Base-by-base conservation (phyloP, 148 eudicot genomes). In the Pouteria glomerata region DNA sequence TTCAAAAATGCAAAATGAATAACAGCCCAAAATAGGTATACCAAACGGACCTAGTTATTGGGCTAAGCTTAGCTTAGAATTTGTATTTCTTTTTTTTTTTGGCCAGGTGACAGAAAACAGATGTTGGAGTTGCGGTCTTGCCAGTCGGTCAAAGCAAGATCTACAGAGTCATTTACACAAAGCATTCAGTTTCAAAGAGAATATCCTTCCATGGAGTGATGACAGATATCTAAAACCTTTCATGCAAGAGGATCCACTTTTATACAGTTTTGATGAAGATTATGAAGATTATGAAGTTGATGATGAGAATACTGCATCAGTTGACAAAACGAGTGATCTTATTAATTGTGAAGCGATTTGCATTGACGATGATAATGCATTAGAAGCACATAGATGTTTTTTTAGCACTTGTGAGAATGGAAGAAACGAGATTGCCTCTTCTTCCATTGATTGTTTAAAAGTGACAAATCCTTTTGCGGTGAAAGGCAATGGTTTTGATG, bases 221-320 rank as follows among this genome's bases (percentile, higher is more conserved):
- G 96, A 91, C 67, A 84, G 72, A 57, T 95, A 82, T 79, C 82
- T 95, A n/a, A 86, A 80, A 63, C 96, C 98, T 41, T 85, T 81
- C 74, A 30, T 86, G 85, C 79, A 86, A 84, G 97, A 88, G 35
- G 98, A 95, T 80, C 73, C 93, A 27, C 84, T 95, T n/a, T 73
- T 95, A 61, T 89, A 82, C 73, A 91, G 84, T 74, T 95, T 91
- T 81, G 85, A 74, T 71, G 91, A 86, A 68, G 96, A 86, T 63
- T 85, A 74, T 71, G 91, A 86, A 68, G 96, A 86, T 63, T 85
- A 81, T 31, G 96, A 87, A 63, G 78, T 58, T 57, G 93, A 85
- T 57, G 89, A 83, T 47, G 84, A 70, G 39, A 81, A 83, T 56
- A 68, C 75, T 52, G 64, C 78, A 42, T 41, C 80, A 48, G 68